phyloP scores from a whole-genome alignment of 352 stramenopile species.

The Phytophthora kernoviae region DNA sequence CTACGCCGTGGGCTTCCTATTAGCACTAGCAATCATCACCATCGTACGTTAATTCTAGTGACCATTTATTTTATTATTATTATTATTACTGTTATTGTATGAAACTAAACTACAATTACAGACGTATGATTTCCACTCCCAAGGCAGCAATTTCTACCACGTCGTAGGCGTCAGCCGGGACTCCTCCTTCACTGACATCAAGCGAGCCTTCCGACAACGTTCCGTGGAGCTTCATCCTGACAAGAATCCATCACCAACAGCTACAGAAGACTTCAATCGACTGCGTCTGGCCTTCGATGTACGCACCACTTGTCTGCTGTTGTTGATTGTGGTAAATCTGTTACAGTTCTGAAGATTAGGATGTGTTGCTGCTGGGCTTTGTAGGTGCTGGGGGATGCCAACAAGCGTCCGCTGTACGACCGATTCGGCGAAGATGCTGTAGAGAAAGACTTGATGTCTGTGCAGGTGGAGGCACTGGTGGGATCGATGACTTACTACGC shows the following conservation, averaged over 20 bases:
- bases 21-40: slow-evolving; percentile 90
- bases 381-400: slow-evolving; percentile 90
- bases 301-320: too few relatives aligned
- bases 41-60: slow-evolving; percentile 66
- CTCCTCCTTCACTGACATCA: slow-evolving; percentile 94
- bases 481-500: slow-evolving; percentile 95
- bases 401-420: slow-evolving; percentile 96
- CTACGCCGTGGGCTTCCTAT: slow-evolving; percentile 95
- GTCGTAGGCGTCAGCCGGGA: slow-evolving; percentile 91
- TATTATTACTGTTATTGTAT: not conserved
- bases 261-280: slow-evolving; percentile 92
- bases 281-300: slow-evolving; percentile 96
- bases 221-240: slow-evolving; percentile 96
- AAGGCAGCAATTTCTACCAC: slow-evolving; percentile 95
- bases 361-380: too few relatives aligned
- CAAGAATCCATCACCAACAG: slow-evolving; percentile 94
- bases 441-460: slow-evolving; percentile 88
- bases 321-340: too few relatives aligned
- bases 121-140: slow-evolving; percentile 87
- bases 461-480: slow-evolving; percentile 92
- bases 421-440: slow-evolving; percentile 92
- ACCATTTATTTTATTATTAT: not conserved
- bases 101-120: slow-evolving; percentile 14
- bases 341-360: too few relatives aligned
- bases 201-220: slow-evolving; percentile 95